Percentiles rank a stretch among this genome's conserved stretches.
Conservation (phyloP, 768 basidiomycete species). For the Lactifluus hygrophoroides region DNA sequence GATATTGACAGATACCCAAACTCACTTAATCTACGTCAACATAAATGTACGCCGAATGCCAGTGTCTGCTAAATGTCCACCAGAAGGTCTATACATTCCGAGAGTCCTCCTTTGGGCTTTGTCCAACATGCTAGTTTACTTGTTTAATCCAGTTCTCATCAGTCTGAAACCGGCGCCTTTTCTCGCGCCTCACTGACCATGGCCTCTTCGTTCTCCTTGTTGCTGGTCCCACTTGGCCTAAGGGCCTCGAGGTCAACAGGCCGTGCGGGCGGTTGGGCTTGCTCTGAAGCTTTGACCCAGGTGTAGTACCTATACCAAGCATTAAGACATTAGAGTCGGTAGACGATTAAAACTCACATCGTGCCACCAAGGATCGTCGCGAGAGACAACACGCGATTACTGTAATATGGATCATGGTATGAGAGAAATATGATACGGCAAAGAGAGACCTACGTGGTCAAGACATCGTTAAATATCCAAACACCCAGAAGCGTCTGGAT, state of each 20-base stretch:
- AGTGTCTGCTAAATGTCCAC: background rate
- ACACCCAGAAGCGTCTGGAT: slow-evolving; percentile 77
- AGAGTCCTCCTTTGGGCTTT: too few relatives aligned
- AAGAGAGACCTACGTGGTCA: slow-evolving; percentile 50
- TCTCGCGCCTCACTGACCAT: slow-evolving; percentile 24
- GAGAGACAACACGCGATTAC: slow-evolving; percentile 27
- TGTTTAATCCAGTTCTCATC: background rate
- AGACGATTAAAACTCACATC: slow-evolving; percentile 36
- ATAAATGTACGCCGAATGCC: too few relatives aligned
- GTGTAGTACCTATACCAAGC: slow-evolving; percentile 43
- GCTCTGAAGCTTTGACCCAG: slow-evolving; percentile 40
- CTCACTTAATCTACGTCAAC: background rate
- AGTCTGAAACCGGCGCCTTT: slow-evolving; percentile 14
- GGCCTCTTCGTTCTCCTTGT: slow-evolving; percentile 23
- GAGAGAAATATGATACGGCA: background rate
- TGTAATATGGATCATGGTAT: background rate
- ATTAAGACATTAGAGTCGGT: background rate
- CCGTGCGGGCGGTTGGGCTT: slow-evolving; percentile 23
- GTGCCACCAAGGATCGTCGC: slow-evolving; percentile 59
- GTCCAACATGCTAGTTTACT: background rate
- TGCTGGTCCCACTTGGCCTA: slow-evolving; percentile 20
- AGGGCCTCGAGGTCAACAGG: slow-evolving; percentile 35
- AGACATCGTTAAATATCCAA: slow-evolving; percentile 63
- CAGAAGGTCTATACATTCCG: too few relatives aligned
- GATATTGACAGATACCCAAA: too few relatives aligned